Base-by-base conservation (phyloP, 2,329 filamentous ascomycete genomes). In the Fusarium sp. region DNA sequence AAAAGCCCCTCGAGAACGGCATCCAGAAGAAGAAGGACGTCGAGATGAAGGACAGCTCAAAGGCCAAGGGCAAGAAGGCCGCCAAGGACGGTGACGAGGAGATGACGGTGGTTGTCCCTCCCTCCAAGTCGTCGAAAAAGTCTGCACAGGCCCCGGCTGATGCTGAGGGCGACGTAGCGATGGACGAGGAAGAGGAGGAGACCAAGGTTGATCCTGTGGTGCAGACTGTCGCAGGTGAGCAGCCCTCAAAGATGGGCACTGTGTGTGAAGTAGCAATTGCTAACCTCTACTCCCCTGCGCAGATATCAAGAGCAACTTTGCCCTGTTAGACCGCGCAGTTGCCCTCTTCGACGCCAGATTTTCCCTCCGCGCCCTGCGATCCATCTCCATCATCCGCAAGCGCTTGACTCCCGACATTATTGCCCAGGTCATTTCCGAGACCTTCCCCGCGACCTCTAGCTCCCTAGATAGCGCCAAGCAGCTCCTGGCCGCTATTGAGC, bases 281-380 rank as follows among this genome's bases (percentile, higher is more conserved):
- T 77, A 61, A 77, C 66, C 38, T 51, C 38, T 40, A n/a, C 27
- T 31, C 34, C 29, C 68, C 25, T 23, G 54, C 62, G 38, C 78
- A 98, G 96, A 97, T 81, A 97, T 99, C 83, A 96, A 94, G 83
- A 90, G 88, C 85, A 97, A 96, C 83, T 97, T 97, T 78, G 88
- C 89, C 57, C 87, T 99, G 71, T 87, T 99, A 77, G 94, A 97
- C 77, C 91, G 93, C 76, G 96, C 94, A 72, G 95, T 99, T 70
- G 86, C 90, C 71, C 89, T 96, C 75, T 99, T 98, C 80, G 96
- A 99, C 82, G 89, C 94, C 64, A 90, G 96, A 84, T 99, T 97
- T 83, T 93, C 95, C 62, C 91, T 99, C 70, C 89, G 96, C 78
- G 96, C 96, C 67, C 88, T 99, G 70, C 91, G 96, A 76, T 97